Conservation (phyloP, 2,329 filamentous ascomycete species). For the Huntiella abstrusa region DNA sequence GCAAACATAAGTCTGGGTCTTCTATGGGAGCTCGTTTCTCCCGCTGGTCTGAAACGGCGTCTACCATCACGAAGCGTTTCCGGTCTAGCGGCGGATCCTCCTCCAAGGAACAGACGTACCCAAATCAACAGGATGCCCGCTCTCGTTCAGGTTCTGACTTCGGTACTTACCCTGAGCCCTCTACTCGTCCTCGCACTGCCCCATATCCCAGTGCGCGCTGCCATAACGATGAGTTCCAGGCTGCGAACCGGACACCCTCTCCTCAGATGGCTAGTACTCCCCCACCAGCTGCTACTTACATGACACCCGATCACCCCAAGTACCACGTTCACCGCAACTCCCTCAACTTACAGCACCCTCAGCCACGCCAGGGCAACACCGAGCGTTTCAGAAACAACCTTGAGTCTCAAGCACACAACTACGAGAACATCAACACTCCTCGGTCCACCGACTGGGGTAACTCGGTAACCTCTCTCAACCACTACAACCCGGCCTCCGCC, state of each 20-base stretch:
- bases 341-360: slow-evolving; percentile 60
- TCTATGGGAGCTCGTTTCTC: slow-evolving; percentile 85
- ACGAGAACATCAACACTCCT: slow-evolving; percentile 40
- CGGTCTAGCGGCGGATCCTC: slow-evolving; percentile 39
- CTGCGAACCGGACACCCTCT: slow-evolving; percentile 19
- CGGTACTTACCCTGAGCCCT: slow-evolving; percentile 42
- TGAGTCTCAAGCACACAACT: slow-evolving; percentile 54
- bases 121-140: slow-evolving; percentile 17
- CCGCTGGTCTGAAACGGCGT: slow-evolving; percentile 89
- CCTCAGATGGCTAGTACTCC: slow-evolving; percentile 19
- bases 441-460: slow-evolving; percentile 43
- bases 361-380: slow-evolving; percentile 55
- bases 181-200: slow-evolving; percentile 29
- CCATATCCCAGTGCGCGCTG: slow-evolving; percentile 42
- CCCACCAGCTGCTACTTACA: slow-evolving; percentile 31
- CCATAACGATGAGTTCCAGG: slow-evolving; percentile 33
- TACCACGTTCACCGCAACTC: slow-evolving; percentile 70
- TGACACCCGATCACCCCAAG: slow-evolving; percentile 49
- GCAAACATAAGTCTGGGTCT: slow-evolving; percentile 78
- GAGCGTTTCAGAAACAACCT: slow-evolving; percentile 56
- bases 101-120: slow-evolving; percentile 31
- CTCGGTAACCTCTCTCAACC: slow-evolving; percentile 38
- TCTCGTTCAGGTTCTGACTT: slow-evolving; percentile 67
- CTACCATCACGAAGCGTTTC: slow-evolving; percentile 64
- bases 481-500: slow-evolving; percentile 28